phyloP scores from a whole-genome alignment of 805 yeast genomes.

The Candida takata region DNA sequence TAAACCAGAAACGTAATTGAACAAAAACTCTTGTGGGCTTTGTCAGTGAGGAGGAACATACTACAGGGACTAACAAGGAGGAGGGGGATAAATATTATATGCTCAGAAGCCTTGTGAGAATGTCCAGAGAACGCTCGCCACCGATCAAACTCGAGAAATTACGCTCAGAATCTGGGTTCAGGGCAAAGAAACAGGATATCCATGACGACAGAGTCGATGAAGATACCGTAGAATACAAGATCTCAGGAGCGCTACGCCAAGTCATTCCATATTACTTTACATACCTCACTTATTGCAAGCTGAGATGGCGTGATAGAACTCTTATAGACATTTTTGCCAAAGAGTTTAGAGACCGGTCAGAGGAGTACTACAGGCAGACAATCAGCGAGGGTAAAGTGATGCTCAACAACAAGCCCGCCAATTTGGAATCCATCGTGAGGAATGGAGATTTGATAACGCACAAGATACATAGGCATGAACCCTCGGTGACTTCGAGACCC shows the following conservation, averaged over 20 bases:
- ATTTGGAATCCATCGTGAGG: slow-evolving; percentile 53
- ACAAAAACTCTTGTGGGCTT: too few relatives aligned
- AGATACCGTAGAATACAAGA: slow-evolving; percentile 45
- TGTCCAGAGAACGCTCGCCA: slow-evolving; percentile 9
- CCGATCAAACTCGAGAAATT: slow-evolving; percentile 14
- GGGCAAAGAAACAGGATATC: slow-evolving; percentile 16
- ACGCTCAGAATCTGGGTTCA: slow-evolving; percentile 17
- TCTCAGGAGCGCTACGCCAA: slow-evolving; percentile 58
- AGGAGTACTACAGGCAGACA: slow-evolving; percentile 53
- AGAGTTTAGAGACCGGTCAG: slow-evolving; percentile 79
- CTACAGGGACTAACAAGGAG: too few relatives aligned
- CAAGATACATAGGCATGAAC: slow-evolving; percentile 80
- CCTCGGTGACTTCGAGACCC: slow-evolving; percentile 34
- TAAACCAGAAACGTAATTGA: too few relatives aligned
- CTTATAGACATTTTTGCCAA: slow-evolving; percentile 71
- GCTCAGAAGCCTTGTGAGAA: not conserved
- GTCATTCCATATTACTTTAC: slow-evolving; percentile 85
- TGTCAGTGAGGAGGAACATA: too few relatives aligned
- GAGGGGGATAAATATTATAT: too few relatives aligned
- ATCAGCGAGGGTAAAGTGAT: slow-evolving; percentile 62
- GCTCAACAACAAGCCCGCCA: slow-evolving; percentile 61
- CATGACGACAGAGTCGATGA: slow-evolving; percentile 15
- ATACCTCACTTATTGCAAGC: slow-evolving; percentile 81
- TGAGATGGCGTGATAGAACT: slow-evolving; percentile 84
- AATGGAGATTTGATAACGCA: slow-evolving; percentile 85